Evolutionary conservation across 768 basidiomycete genomes (phyloP).

Genomic region (Russula earlei): DNA sequence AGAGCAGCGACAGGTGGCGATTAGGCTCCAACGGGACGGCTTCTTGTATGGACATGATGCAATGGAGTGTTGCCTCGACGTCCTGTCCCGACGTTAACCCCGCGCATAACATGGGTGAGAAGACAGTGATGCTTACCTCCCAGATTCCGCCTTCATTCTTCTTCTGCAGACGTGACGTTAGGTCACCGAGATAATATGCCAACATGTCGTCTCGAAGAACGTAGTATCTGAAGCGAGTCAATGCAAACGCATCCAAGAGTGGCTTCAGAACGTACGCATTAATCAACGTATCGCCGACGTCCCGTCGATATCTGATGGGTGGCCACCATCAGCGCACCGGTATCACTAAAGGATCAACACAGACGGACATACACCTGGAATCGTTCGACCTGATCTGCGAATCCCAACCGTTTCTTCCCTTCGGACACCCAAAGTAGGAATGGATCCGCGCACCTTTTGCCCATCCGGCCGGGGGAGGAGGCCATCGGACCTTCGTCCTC

Average conservation of each 20-base stretch:
- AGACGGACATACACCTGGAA: conserved; percentile 56
- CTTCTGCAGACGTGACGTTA: conserved; percentile 43
- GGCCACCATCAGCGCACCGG: not conserved
- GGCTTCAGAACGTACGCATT: conserved; percentile 54
- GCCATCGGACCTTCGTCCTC: conserved; percentile 69
- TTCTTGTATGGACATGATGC: conserved; percentile 80
- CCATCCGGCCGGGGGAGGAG: conserved; percentile 44
- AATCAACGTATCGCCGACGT: conserved; percentile 80
- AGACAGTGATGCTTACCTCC: conserved; percentile 48
- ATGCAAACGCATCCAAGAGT: not conserved
- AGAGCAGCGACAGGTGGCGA: conserved; percentile 50
- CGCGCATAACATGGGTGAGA: not conserved
- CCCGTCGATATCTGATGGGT: conserved; percentile 58
- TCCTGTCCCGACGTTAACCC: conserved; percentile 41
- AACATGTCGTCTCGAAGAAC: conserved; percentile 81
- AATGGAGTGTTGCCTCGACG: conserved; percentile 80
- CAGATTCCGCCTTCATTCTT: conserved; percentile 44
- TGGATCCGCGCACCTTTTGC: conserved; percentile 46
- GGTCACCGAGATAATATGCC: conserved; percentile 53
- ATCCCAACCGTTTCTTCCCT: conserved; percentile 9
- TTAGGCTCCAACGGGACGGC: conserved; percentile 58
- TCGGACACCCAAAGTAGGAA: not conserved
- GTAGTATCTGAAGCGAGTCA: conserved; percentile 50
- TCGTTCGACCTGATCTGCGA: conserved; percentile 66
- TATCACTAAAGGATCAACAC: not conserved